Conservation (phyloP, 176 grass and related monocot genomes). For the Zizania latifolia region DNA sequence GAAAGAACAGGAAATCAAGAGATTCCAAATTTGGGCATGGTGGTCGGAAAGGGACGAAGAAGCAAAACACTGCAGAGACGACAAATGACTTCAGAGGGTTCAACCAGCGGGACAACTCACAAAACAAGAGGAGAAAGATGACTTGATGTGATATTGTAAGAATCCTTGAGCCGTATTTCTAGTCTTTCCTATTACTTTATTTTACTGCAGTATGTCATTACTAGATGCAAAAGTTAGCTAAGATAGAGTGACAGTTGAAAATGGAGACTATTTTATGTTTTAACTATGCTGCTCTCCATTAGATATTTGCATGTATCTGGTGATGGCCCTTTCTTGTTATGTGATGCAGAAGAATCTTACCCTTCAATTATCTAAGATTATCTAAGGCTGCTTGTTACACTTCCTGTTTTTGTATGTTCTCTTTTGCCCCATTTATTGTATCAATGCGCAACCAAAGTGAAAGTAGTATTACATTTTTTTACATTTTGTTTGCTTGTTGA, state of each 20-base stretch:
- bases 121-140: slow-evolving; percentile 59
- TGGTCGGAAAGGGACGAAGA: slow-evolving; percentile 77
- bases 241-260: neutral
- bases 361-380: neutral
- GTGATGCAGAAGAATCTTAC: neutral
- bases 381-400: neutral
- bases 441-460: neutral
- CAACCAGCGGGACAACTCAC: slow-evolving; percentile 27
- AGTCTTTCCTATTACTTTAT: neutral
- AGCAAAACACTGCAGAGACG: slow-evolving; percentile 78
- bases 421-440: neutral
- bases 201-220: neutral
- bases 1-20: slow-evolving; percentile 54
- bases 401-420: neutral
- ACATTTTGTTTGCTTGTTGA: neutral
- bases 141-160: slow-evolving; percentile 23
- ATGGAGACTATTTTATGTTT: neutral
- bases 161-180: neutral
- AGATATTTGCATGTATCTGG: slow-evolving; percentile 20
- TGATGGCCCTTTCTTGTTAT: slow-evolving; percentile 9
- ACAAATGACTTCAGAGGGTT: slow-evolving; percentile 77
- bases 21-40: slow-evolving; percentile 75
- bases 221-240: slow-evolving; percentile 18
- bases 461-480: neutral
- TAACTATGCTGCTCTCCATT: neutral